Percentiles rank a stretch among this genome's conserved stretches.
Conservation (phyloP, 2,329 filamentous ascomycete genomes). For the Simplicillium aogashimaense region DNA sequence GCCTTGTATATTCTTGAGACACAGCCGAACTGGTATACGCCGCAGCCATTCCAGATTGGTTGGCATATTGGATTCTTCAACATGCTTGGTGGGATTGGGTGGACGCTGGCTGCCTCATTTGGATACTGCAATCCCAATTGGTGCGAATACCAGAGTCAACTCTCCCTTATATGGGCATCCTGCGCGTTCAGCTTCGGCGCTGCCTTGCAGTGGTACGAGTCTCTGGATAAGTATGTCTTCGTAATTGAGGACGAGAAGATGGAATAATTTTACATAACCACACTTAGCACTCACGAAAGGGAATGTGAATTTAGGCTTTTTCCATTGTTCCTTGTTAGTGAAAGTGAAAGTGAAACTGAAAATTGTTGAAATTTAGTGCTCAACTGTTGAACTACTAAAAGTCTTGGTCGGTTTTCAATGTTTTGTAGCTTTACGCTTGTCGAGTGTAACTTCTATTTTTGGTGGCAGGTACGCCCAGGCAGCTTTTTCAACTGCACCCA, state of each 20-base stretch:
- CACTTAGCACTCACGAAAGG: too few species aligned
- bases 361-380: too few species aligned
- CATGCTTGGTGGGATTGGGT: constrained; percentile 49
- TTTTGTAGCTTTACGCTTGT: too few species aligned
- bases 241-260: constrained; percentile 1
- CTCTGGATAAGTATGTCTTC: constrained; percentile 12
- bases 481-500: too few species aligned
- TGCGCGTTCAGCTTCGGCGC: constrained; percentile 10
- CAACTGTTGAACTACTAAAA: too few species aligned
- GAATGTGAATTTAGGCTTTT: too few species aligned
- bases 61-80: constrained; percentile 61
- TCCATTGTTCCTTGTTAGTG: too few species aligned
- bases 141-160: constrained; percentile 31
- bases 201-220: constrained; percentile 13
- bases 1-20: constrained; percentile 55
- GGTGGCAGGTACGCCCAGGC: too few species aligned
- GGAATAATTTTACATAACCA: too few species aligned
- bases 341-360: too few species aligned
- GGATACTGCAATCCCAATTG: constrained; percentile 33
- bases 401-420: too few species aligned
- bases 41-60: constrained; percentile 42
- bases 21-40: constrained; percentile 50
- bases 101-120: constrained; percentile 46
- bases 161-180: constrained; percentile 14
- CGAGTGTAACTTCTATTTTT: too few species aligned